phyloP scores from a whole-genome alignment of 352 stramenopile species.

The Globisporangium heterothallicum region DNA sequence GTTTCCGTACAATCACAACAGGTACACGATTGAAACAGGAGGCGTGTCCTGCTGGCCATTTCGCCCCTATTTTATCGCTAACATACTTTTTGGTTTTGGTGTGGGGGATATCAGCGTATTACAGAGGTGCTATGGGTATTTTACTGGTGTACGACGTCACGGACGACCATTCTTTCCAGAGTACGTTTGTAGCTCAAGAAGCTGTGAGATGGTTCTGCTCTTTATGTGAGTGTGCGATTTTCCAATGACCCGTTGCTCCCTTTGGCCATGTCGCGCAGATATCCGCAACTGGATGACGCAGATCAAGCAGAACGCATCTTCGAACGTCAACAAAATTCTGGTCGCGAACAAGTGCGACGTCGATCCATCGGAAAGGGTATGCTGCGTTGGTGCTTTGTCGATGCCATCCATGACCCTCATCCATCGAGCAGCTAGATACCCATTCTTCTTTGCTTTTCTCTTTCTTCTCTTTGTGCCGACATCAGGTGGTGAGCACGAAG shows the following conservation, averaged over 20 bases:
- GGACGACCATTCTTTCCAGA: conserved; percentile 89
- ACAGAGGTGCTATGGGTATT: conserved; percentile 89
- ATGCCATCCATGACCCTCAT: too few relatives aligned
- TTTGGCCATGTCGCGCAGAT: conserved; percentile 32
- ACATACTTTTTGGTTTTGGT: not conserved
- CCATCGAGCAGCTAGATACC: too few relatives aligned
- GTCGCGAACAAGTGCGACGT: conserved; percentile 99
- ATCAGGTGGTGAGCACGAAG: conserved; percentile 87
- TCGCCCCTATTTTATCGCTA: not conserved
- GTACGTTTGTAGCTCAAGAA: too few relatives aligned
- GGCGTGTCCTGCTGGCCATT: not conserved
- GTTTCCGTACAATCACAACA: conserved; percentile 86
- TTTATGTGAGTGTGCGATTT: not conserved
- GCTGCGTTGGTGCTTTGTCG: conserved; percentile 11
- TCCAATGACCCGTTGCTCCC: not conserved
- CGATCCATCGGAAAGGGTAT: conserved; percentile 91
- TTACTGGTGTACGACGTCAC: conserved; percentile 92
- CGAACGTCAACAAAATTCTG: conserved; percentile 99
- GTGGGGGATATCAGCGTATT: conserved; percentile 66
- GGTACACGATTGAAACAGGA: conserved; percentile 21
- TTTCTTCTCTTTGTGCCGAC: too few relatives aligned
- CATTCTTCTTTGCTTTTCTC: too few relatives aligned
- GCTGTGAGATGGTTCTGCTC: too few relatives aligned
- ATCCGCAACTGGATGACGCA: conserved; percentile 90
- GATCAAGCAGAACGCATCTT: conserved; percentile 96